Percentiles rank a stretch among this genome's conserved stretches.
phyloP scores from a whole-genome alignment of 176 grass and related monocot genomes.

The Aegilops umbellulata region DNA sequence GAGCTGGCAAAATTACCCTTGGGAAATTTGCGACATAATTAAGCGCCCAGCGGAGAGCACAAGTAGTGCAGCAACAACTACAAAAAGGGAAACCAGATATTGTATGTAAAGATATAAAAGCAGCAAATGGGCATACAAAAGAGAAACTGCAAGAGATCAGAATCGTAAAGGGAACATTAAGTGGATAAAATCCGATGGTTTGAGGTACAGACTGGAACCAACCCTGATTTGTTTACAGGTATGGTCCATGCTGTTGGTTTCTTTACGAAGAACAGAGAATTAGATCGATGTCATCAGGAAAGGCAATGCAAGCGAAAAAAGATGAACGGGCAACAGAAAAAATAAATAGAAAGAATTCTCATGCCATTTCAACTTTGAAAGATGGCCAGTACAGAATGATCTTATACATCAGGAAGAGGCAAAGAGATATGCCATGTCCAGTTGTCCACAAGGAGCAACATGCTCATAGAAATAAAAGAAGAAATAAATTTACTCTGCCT shows the following conservation, averaged over 20 bases:
- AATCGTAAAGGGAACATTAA: constrained; percentile 64
- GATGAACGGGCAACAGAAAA: neutral
- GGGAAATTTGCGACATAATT: constrained; percentile 75
- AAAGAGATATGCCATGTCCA: neutral
- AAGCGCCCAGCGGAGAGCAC: constrained; percentile 82
- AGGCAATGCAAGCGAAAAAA: neutral
- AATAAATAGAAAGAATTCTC: neutral
- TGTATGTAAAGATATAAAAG: neutral
- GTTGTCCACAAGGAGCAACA: neutral
- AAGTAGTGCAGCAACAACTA: constrained; percentile 78
- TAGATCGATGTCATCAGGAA: neutral
- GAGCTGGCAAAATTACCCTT: constrained; percentile 64
- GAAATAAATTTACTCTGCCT: neutral
- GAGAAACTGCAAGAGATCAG: constrained; percentile 34
- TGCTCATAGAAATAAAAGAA: constrained; percentile 16
- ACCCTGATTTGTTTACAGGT: constrained; percentile 40
- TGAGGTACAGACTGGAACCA: constrained; percentile 57
- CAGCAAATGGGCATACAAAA: neutral
- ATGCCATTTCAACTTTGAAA: neutral
- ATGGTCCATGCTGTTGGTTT: constrained; percentile 73
- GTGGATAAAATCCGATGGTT: constrained; percentile 71
- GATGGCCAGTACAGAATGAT: neutral
- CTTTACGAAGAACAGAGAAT: constrained; percentile 35
- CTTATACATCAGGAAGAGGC: neutral
- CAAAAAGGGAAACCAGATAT: constrained; percentile 12